Evolutionary conservation across 352 stramenopile genomes (phyloP).

Genomic region (Blastocystis sp.): DNA sequence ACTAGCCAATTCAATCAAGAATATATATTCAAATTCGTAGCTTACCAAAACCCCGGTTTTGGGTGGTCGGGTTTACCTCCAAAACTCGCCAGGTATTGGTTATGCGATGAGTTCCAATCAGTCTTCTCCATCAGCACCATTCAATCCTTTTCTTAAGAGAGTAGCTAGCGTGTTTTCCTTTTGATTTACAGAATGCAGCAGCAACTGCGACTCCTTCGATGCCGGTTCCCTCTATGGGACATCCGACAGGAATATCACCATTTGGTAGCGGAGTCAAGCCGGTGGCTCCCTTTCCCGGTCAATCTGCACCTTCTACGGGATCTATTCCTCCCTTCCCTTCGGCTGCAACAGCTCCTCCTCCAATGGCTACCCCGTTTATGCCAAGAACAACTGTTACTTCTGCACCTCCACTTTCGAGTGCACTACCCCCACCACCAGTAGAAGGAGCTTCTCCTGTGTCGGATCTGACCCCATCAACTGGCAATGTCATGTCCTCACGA

Average conservation of each 20-base stretch:
- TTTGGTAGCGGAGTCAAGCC: not conserved
- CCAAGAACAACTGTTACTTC: not conserved
- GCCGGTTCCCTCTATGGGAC: too few species aligned
- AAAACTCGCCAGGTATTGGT: not conserved
- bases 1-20: not conserved
- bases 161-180: not conserved
- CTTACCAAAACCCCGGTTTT: not conserved
- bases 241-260: not conserved
- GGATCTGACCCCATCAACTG: not conserved
- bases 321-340: not conserved
- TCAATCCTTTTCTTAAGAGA: conserved; percentile 62
- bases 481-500: not conserved
- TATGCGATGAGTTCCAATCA: conserved; percentile 2
- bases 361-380: conserved; percentile 23
- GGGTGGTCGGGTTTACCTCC: not conserved
- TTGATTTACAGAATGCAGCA: not conserved
- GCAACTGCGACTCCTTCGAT: not conserved
- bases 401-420: not conserved
- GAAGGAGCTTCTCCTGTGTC: not conserved
- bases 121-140: not conserved
- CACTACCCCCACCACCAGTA: conserved; percentile 3
- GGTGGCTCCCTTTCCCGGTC: not conserved
- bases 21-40: too few species aligned
- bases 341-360: not conserved
- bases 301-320: not conserved